These are phyloP conservation scores for Penstemon eatonii DNA, from an alignment of 257 asterid species.

Conservation along the genomic window DNA sequence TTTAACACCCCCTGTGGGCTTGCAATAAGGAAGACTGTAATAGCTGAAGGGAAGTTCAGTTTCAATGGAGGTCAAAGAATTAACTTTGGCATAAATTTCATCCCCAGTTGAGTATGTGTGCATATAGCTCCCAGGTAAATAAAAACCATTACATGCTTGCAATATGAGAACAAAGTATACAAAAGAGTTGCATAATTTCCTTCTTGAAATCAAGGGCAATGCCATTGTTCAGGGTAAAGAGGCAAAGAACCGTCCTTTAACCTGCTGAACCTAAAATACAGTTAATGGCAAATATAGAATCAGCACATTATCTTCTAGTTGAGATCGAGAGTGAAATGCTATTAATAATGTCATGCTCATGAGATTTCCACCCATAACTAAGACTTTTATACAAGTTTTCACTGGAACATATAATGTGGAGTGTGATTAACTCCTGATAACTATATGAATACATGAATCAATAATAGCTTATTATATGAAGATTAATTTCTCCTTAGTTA, in stretches of 20 bases:
- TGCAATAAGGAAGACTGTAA: constrained; percentile 75
- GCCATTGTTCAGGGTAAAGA: constrained; percentile 60
- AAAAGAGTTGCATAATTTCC: constrained; percentile 48
- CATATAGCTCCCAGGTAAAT: constrained; percentile 83
- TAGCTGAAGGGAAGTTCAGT: constrained; percentile 79
- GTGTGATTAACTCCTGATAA: background rate
- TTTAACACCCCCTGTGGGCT: constrained; percentile 60
- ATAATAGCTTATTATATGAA: background rate
- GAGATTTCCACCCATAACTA: constrained; percentile 12
- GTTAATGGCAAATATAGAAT: constrained; percentile 22
- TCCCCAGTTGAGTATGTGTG: constrained; percentile 60
- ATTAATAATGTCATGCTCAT: constrained; percentile 6
- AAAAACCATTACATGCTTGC: constrained; percentile 62
- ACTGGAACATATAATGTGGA: background rate
- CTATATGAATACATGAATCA: background rate
- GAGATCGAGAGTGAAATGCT: constrained; percentile 1
- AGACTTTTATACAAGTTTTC: constrained; percentile 1
- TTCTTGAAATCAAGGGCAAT: constrained; percentile 49
- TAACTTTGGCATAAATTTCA: constrained; percentile 59
- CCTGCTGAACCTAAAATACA: constrained; percentile 36
- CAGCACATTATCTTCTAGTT: constrained; percentile 18
- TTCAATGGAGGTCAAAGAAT: constrained; percentile 81
- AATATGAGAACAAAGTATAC: constrained; percentile 47
- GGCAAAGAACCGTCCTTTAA: constrained; percentile 30
- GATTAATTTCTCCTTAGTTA: background rate